Evolutionary conservation across 179 eudicot species (phyloP).

Genomic region (Amaranthus tricolor): DNA sequence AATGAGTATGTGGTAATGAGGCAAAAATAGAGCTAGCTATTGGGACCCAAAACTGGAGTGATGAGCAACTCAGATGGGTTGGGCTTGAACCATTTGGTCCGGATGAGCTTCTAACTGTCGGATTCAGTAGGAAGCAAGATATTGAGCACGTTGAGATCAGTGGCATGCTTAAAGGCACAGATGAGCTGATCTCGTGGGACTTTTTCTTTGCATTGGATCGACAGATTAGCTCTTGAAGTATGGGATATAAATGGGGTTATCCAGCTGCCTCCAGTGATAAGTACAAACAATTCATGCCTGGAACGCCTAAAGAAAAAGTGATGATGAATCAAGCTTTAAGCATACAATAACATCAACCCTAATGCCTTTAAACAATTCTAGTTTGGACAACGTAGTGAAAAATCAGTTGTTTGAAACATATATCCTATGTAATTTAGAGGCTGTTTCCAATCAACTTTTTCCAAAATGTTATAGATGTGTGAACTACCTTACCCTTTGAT

Average conservation of each 20-base stretch:
- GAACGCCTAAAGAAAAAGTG: neutral
- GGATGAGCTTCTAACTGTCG: slow-evolving; percentile 20
- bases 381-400: no score
- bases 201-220: slow-evolving; percentile 18
- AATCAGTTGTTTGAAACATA: no score
- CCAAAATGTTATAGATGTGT: no score
- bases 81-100: slow-evolving; percentile 49
- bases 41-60: slow-evolving; percentile 38
- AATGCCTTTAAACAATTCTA: no score
- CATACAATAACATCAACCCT: no score
- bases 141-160: slow-evolving; percentile 51
- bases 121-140: slow-evolving; percentile 41
- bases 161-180: slow-evolving; percentile 41
- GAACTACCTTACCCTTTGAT: no score
- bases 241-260: slow-evolving; percentile 48
- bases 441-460: no score
- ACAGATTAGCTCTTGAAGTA: slow-evolving; percentile 44
- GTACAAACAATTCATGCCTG: slow-evolving; percentile 42
- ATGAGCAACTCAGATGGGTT: slow-evolving; percentile 35
- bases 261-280: slow-evolving; percentile 59
- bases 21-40: slow-evolving; percentile 77
- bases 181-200: slow-evolving; percentile 36
- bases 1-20: slow-evolving; percentile 64
- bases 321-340: no score
- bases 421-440: no score